Evolutionary conservation across 1,139 yeast genomes (phyloP).

Genomic region (Yamadazyma songkhlaensis): DNA sequence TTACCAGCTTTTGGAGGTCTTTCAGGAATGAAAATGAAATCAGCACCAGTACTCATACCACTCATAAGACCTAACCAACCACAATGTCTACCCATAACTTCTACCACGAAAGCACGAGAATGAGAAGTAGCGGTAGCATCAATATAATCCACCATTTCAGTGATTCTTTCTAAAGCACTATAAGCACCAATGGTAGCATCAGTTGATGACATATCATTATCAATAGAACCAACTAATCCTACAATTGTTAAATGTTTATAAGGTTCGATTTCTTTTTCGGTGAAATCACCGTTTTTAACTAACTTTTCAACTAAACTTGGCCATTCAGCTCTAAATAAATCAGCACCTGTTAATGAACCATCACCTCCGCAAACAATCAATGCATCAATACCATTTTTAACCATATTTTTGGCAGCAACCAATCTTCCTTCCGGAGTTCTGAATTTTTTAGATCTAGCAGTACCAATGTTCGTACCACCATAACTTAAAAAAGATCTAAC

Average conservation of each 20-base stretch:
- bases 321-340: slow-evolving; percentile 76
- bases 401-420: slow-evolving; percentile 64
- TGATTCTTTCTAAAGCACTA: slow-evolving; percentile 72
- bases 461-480: slow-evolving; percentile 82
- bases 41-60: slow-evolving; percentile 80
- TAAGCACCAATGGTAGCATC: slow-evolving; percentile 83
- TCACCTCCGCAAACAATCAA: slow-evolving; percentile 84
- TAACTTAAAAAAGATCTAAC: slow-evolving; percentile 71
- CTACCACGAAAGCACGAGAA: slow-evolving; percentile 79
- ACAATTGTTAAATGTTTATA: slow-evolving; percentile 65
- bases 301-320: slow-evolving; percentile 67
- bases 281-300: slow-evolving; percentile 45
- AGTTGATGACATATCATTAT: slow-evolving; percentile 80
- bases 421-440: slow-evolving; percentile 68
- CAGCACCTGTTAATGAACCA: slow-evolving; percentile 84
- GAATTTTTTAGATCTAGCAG: slow-evolving; percentile 72
- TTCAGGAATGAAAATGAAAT: slow-evolving; percentile 77
- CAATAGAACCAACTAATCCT: slow-evolving; percentile 80
- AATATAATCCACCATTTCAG: slow-evolving; percentile 75
- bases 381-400: slow-evolving; percentile 73
- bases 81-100: slow-evolving; percentile 90
- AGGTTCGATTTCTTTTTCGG: slow-evolving; percentile 49
- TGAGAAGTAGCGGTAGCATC: slow-evolving; percentile 85
- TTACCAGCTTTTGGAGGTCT: slow-evolving; percentile 60
- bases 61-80: slow-evolving; percentile 88